Conservation (phyloP, 371 early-diverging fungal species). For the Parasitella parasitica region DNA sequence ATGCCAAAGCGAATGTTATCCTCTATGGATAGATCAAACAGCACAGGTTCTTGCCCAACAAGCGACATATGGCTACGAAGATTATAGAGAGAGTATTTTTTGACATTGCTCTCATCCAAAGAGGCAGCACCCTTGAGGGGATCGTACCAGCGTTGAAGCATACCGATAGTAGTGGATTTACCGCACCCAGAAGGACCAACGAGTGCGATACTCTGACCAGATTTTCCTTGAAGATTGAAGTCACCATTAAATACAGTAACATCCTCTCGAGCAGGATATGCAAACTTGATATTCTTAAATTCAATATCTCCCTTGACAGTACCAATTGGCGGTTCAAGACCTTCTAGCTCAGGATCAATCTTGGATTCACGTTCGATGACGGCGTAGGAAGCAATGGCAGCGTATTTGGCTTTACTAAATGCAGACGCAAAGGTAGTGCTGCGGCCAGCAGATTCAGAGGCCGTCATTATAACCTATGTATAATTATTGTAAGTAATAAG, state of each 20-base stretch:
- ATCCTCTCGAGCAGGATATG: conserved; percentile 81
- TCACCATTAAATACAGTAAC: conserved; percentile 72
- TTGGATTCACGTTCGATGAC: conserved; percentile 68
- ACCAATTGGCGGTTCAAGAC: conserved; percentile 40
- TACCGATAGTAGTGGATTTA: conserved; percentile 79
- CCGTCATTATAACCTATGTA: conserved; percentile 57
- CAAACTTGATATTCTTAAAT: conserved; percentile 66
- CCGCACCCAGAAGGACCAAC: conserved; percentile 90
- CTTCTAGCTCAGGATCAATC: conserved; percentile 72
- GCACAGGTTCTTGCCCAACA: conserved; percentile 85
- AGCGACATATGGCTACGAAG: conserved; percentile 74
- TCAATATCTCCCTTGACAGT: conserved; percentile 52
- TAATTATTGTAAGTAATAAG: not conserved
- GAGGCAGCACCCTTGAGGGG: conserved; percentile 55
- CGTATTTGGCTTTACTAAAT: conserved; percentile 74
- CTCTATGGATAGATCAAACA: conserved; percentile 76
- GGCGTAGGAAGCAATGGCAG: conserved; percentile 75
- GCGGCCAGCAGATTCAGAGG: conserved; percentile 66
- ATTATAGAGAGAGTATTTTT: conserved; percentile 57
- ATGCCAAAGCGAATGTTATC: conserved; percentile 79
- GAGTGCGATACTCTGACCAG: conserved; percentile 82
- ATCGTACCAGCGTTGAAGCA: conserved; percentile 90
- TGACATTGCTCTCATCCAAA: conserved; percentile 69
- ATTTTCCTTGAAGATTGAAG: conserved; percentile 68
- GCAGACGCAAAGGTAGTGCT: conserved; percentile 55